Base-by-base conservation (phyloP, 768 basidiomycete genomes). In the Agrocybe pediades region DNA sequence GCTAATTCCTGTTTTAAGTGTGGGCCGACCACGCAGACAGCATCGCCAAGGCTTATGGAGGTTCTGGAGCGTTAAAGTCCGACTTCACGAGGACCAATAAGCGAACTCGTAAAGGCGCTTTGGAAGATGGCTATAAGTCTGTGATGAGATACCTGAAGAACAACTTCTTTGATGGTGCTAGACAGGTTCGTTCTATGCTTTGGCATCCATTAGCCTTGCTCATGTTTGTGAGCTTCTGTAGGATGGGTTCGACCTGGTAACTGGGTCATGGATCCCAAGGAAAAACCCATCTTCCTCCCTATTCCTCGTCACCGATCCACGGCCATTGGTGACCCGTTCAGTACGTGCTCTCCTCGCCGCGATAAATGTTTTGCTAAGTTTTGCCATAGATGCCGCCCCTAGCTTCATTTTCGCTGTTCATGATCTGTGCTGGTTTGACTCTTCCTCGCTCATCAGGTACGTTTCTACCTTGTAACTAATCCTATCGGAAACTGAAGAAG, bases 21-120 rank as follows among this genome's bases (percentile, higher is more conserved):
- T 99, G 97, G 97, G 88, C 97, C 21, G 92, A 98, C 62, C 96
- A 98, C 65, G 97, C 92, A 15, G 94, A 99, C 69, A 76, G 79
- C 44, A 91, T 99, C 58, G 85, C 94, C 0, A 84, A 79, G 42
- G 95, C 95, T 0, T 99, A 99, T 71, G 90, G 87, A 43, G 97
- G 97, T 17, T 95, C 95, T 25, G 96, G 91, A 11, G 97, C 97
- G 1, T 71, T 99, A 61, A 99, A 99, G 70, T 92, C 94, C 0
- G 97, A 98, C 70, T 97, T 94, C 66, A 98, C 96, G 16, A 80
- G 95, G 46, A 98, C 95, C 0, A 95, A 93, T 62, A 88, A 88
- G 68, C 81, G 97, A 27, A 95, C 94, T 2, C 83, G 75, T 47
- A 83, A 86, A 55, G 97, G 97, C 26, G 68, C 73, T 21, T 62